Conservation (phyloP, 768 basidiomycete species). For the Kwoniella dendrophila region DNA sequence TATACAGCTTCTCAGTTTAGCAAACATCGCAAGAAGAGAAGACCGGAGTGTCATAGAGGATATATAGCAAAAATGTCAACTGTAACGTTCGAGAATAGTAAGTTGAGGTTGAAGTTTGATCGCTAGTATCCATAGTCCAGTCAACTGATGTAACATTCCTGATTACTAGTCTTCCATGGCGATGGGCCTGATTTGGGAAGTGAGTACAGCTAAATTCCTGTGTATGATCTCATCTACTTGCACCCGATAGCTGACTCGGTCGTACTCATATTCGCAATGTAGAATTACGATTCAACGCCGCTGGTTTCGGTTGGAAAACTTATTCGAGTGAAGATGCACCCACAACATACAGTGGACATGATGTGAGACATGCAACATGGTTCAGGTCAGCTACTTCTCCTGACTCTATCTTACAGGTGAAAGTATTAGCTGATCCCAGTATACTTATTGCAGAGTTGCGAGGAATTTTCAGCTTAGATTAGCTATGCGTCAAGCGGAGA, state of each 20-base stretch:
- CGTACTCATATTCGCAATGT: conserved; percentile 12
- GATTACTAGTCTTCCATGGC: conserved; percentile 66
- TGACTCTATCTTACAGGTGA: background rate
- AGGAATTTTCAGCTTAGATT: conserved; percentile 87
- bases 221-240: background rate
- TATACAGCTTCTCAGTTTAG: background rate
- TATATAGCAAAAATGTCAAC: conserved; percentile 9
- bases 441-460: conserved; percentile 63
- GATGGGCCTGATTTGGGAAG: conserved; percentile 75
- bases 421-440: background rate
- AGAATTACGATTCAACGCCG: conserved; percentile 76
- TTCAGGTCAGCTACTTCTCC: conserved; percentile 34
- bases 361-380: conserved; percentile 46
- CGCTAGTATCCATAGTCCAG: background rate
- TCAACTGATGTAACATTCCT: background rate
- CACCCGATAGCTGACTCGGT: background rate
- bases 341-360: conserved; percentile 35
- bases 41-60: background rate
- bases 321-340: conserved; percentile 66
- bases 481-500: conserved; percentile 67
- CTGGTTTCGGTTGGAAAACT: conserved; percentile 89
- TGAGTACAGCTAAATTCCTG: conserved; percentile 58
- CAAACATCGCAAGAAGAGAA: background rate
- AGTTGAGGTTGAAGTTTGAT: background rate
- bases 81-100: conserved; percentile 28